A percentile compares a stretch with the other conserved stretches of the same genome.
These are phyloP conservation scores for Hippophae tibetana DNA, from an alignment of 306 rosid species.

Conservation along the genomic window DNA sequence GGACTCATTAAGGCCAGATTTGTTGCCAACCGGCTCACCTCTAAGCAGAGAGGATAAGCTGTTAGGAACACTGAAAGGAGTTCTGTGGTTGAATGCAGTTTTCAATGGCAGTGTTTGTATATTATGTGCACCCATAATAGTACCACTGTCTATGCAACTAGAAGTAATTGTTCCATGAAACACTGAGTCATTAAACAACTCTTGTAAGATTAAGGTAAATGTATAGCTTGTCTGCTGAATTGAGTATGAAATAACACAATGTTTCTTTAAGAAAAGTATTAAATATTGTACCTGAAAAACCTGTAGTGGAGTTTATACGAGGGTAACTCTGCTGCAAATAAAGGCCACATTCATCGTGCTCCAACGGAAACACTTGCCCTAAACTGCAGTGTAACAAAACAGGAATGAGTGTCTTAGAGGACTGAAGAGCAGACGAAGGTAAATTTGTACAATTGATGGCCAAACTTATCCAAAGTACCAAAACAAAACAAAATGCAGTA, in stretches of 20 bases:
- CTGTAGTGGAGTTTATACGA: slow-evolving; percentile 24
- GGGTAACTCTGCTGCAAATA: slow-evolving; percentile 42
- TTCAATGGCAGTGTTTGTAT: slow-evolving; percentile 20
- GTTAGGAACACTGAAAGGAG: slow-evolving; percentile 32
- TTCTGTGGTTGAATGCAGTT: slow-evolving; percentile 24
- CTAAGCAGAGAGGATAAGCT: slow-evolving; percentile 23
- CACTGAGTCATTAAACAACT: slow-evolving; percentile 19
- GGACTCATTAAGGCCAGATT: slow-evolving; percentile 26
- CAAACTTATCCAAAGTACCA: too few relatives aligned
- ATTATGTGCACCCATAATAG: slow-evolving; percentile 21
- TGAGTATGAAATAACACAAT: slow-evolving; percentile 10
- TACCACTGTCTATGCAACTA: slow-evolving; percentile 24
- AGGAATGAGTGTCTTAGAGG: neutral
- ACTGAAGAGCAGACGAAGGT: neutral
- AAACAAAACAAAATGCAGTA: too few relatives aligned
- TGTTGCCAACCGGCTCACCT: slow-evolving; percentile 29
- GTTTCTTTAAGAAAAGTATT: neutral
- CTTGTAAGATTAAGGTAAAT: slow-evolving; percentile 11
- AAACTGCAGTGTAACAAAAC: slow-evolving; percentile 12
- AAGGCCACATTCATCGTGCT: slow-evolving; percentile 28
- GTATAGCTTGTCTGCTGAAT: slow-evolving; percentile 4
- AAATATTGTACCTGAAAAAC: slow-evolving; percentile 32
- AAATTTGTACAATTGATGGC: neutral
- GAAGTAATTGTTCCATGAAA: slow-evolving; percentile 20
- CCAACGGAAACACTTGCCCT: slow-evolving; percentile 24